phyloP scores from a whole-genome alignment of 2,329 filamentous ascomycete species.

The Beauveria varroae region DNA sequence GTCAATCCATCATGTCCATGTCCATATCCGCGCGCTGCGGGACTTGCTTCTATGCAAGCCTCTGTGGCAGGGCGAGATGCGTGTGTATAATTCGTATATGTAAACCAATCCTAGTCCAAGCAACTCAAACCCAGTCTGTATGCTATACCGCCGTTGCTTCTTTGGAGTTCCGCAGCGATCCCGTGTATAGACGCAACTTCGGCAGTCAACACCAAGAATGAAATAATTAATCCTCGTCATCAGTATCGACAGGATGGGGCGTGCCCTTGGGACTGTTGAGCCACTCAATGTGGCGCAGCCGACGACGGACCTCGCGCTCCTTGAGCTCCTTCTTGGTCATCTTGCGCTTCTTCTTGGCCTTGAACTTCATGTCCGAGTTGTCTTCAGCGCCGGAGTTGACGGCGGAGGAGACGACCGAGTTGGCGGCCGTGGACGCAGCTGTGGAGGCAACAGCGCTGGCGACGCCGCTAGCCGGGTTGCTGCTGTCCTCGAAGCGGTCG shows the following conservation, averaged over 20 bases:
- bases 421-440: conserved; percentile 46
- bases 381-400: conserved; percentile 82
- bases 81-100: not conserved
- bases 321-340: conserved; percentile 94
- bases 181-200: not conserved
- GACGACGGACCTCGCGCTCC: conserved; percentile 79
- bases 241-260: conserved; percentile 67
- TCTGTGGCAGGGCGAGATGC: not conserved
- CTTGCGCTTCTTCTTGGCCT: conserved; percentile 93
- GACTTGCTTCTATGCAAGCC: not conserved
- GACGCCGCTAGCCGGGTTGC: conserved; percentile 51
- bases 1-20: not conserved
- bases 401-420: conserved; percentile 43
- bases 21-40: not conserved
- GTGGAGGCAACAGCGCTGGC: conserved; percentile 53
- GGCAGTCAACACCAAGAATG: not conserved
- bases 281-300: conserved; percentile 80
- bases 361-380: conserved; percentile 75
- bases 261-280: conserved; percentile 81
- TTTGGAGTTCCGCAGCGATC: no score
- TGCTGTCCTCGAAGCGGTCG: conserved; percentile 76
- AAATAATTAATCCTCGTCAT: conserved; percentile 54
- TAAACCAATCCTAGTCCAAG: not conserved
- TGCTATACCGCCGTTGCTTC: no score
- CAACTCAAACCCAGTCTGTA: not conserved